Conservation (phyloP, 208 protist species). For the Kentomonas sorsogonicus region DNA sequence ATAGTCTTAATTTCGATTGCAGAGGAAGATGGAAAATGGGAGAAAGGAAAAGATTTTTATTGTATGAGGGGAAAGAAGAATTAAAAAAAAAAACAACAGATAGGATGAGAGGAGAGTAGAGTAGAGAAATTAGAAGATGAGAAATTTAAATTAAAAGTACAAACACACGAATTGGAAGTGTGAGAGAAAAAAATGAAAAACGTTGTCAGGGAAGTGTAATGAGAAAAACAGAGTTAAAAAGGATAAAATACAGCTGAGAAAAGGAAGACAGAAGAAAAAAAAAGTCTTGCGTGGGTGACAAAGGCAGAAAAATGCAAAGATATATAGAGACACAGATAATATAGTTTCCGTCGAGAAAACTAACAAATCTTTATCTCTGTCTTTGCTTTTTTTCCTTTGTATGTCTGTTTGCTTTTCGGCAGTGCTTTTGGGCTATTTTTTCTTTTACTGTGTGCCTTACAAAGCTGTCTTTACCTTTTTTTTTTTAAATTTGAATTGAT, state of each 20-base stretch:
- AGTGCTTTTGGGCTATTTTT: too few relatives aligned
- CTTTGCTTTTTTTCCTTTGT: constrained; percentile 4
- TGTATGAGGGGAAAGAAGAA: constrained; percentile 10
- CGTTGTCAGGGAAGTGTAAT: constrained; percentile 1
- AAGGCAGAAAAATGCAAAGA: too few relatives aligned
- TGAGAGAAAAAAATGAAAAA: too few relatives aligned
- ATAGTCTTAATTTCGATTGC: background rate
- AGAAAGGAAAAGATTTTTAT: constrained; percentile 10
- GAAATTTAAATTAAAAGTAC: background rate
- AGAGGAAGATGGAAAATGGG: background rate
- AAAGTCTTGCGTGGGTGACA: too few relatives aligned
- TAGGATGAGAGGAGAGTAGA: background rate
- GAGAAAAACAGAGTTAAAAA: constrained; percentile 14
- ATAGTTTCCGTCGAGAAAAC: too few relatives aligned
- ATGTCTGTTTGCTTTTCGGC: background rate
- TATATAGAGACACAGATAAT: too few relatives aligned
- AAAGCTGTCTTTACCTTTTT: constrained; percentile 2
- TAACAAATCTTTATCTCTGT: background rate
- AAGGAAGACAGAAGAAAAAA: constrained; percentile 6
- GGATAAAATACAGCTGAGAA: constrained; percentile 3
- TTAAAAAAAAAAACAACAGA: constrained; percentile 2
- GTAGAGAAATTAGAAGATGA: background rate
- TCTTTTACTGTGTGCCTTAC: too few relatives aligned
- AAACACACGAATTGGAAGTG: too few relatives aligned
- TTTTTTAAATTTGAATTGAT: background rate